phyloP scores from a whole-genome alignment of 495 filamentous ascomycete species.

The Pseudevernia furfuracea region DNA sequence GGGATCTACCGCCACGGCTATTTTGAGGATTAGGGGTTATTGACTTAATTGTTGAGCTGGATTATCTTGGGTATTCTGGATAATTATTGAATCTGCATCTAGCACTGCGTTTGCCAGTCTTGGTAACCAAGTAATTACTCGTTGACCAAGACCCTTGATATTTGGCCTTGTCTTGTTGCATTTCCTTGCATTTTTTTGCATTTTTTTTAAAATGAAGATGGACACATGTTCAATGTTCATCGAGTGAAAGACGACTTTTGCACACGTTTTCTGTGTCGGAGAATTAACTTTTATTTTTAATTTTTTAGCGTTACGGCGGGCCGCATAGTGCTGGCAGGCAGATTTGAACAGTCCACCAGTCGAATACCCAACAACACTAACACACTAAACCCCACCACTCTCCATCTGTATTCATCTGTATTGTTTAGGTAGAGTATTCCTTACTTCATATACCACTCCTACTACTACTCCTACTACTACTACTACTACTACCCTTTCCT shows the following conservation, averaged over 20 bases:
- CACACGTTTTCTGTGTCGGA: neutral
- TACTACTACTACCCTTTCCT: too few relatives aligned
- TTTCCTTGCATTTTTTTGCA: too few relatives aligned
- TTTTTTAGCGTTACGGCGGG: neutral
- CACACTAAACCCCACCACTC: neutral
- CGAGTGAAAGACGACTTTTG: neutral
- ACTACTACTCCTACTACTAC: too few relatives aligned
- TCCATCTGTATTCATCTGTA: neutral
- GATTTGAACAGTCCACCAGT: too few relatives aligned
- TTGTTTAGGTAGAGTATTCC: too few relatives aligned
- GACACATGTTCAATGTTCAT: neutral
- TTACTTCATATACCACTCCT: too few relatives aligned
- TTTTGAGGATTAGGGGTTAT: neutral
- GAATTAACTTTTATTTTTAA: conserved; percentile 1
- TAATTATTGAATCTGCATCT: conserved; percentile 7
- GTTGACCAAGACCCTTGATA: neutral
- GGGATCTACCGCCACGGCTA: conserved; percentile 1
- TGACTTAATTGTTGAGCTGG: conserved; percentile 1
- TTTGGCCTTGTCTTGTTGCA: neutral
- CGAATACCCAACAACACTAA: neutral
- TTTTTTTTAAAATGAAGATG: too few relatives aligned
- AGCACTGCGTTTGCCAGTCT: neutral
- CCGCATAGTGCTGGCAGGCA: neutral
- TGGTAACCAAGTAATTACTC: neutral
- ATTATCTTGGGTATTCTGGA: too few relatives aligned